phyloP scores from a whole-genome alignment of 2,329 filamentous ascomycete genomes.

The Monilinia fructigena region DNA sequence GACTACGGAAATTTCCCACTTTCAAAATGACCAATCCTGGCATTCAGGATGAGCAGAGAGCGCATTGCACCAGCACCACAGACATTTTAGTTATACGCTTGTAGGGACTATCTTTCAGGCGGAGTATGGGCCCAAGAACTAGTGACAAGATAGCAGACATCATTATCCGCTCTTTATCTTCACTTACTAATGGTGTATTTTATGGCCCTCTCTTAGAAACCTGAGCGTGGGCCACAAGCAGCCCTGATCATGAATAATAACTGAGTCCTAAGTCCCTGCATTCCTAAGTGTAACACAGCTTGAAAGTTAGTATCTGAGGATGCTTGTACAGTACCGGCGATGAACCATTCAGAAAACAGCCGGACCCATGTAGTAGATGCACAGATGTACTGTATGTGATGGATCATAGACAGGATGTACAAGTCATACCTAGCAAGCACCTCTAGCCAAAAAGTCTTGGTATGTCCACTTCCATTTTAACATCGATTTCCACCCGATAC shows the following conservation, averaged over 20 bases:
- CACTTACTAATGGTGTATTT: background rate
- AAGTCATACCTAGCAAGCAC: background rate
- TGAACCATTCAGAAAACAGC: constrained; percentile 13
- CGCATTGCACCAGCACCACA: background rate
- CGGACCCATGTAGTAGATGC: constrained; percentile 6
- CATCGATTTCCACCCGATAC: constrained; percentile 9
- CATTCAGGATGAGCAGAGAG: background rate
- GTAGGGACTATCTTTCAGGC: constrained; percentile 7
- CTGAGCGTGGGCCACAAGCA: background rate
- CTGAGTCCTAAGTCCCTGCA: constrained; percentile 13
- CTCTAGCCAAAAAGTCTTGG: background rate
- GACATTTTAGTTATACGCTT: constrained; percentile 15
- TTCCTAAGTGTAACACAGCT: constrained; percentile 15
- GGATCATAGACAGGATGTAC: background rate
- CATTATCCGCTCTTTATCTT: background rate
- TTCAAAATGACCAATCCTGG: background rate
- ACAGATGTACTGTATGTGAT: background rate
- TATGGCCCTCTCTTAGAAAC: background rate
- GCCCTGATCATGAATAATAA: constrained; percentile 10
- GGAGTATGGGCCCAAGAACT: background rate
- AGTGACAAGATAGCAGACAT: constrained; percentile 4
- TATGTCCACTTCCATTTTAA: constrained; percentile 14
- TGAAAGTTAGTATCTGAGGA: background rate
- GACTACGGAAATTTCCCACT: constrained; percentile 18
- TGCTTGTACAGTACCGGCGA: constrained; percentile 14